Evolutionary conservation across 441 rosid genomes (phyloP), one percentile per base, ranked within the genome.

Genomic region (Geranium incanum): DNA sequence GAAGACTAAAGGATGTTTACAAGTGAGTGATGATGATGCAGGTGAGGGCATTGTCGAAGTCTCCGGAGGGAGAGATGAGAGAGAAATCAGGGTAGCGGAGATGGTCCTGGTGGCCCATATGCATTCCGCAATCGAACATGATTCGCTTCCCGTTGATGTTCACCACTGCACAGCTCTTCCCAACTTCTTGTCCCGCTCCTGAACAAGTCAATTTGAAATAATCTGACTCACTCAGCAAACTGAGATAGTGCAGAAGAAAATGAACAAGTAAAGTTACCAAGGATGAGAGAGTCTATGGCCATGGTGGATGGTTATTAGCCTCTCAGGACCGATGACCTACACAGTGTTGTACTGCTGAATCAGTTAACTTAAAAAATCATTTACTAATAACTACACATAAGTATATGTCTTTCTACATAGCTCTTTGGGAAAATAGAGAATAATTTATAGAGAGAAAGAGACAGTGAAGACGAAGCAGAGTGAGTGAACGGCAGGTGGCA

Each of bases 91-190:
- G 97, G 84, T 81, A 95, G 4, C 96, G 90, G 16, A 86, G 88
- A 62, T 81, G 89, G 78, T 90, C 99, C 55, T 81, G 83, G 76
- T 86, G 84, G 45, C 96, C 99, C 97, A 95, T 92, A 74, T 92
- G 97, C 99, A 95, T 92, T 71, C 97, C 97, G 71, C 97, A 95
- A 72, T 95, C 99, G 52, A 95, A 95, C 97, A 95, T 95, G 68
- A 92, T 86, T 71, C 79, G 84, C 83, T 90, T 90, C 38, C 95
- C 93, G 4, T 90, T 89, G 82, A 95, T 86, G 36, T 89, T 78
- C 43, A 89, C 99, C 36, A 95, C 88, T 18, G 80, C 95, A 63
- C 97, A 95, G 86, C 97, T 95, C 86, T 95, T 95, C 16, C 98
- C 98, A 0, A 95, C 89, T 78, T 90, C 97, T 80, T 90, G 97